A percentile compares a stretch with the other conserved stretches of the same genome.
phyloP scores from a whole-genome alignment of 495 filamentous ascomycete species.

The Hypoxylon subgilvum region DNA sequence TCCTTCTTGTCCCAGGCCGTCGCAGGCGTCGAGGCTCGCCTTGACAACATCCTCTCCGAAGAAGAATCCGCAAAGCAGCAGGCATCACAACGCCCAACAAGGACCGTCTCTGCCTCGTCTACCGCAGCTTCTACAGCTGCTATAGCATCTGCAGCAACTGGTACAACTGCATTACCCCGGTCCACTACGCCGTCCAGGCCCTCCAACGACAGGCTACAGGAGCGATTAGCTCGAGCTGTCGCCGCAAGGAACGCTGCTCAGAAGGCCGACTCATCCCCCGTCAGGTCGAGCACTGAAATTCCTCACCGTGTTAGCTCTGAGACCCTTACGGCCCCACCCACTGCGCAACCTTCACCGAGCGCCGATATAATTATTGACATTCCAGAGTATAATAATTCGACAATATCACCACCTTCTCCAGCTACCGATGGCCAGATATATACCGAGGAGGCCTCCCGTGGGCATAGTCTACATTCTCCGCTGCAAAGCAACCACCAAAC shows the following conservation, averaged over 20 bases:
- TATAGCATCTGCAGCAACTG: no score
- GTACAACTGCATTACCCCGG: constrained; percentile 21
- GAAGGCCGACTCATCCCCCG: constrained; percentile 26
- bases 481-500: constrained; percentile 5
- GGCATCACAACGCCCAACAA: constrained; percentile 33
- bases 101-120: constrained; percentile 36
- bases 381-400: not conserved
- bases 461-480: not conserved
- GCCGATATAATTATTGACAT: not conserved
- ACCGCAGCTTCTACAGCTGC: constrained; percentile 14
- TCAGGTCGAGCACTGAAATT: constrained; percentile 28
- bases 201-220: constrained; percentile 80
- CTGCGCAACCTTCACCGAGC: not conserved
- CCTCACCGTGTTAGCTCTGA: constrained; percentile 38
- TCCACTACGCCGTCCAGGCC: constrained; percentile 52
- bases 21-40: constrained; percentile 87
- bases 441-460: not conserved
- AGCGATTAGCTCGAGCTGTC: constrained; percentile 73
- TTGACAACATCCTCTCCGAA: constrained; percentile 91
- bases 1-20: constrained; percentile 90
- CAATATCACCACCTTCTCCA: not conserved
- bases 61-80: constrained; percentile 52
- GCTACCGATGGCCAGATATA: not conserved
- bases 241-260: constrained; percentile 52
- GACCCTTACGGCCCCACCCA: not conserved